Percentiles rank a stretch among this genome's conserved stretches.
These are phyloP conservation scores for Bauhinia variegata DNA, from an alignment of 306 rosid genomes.

Conservation along the genomic window DNA sequence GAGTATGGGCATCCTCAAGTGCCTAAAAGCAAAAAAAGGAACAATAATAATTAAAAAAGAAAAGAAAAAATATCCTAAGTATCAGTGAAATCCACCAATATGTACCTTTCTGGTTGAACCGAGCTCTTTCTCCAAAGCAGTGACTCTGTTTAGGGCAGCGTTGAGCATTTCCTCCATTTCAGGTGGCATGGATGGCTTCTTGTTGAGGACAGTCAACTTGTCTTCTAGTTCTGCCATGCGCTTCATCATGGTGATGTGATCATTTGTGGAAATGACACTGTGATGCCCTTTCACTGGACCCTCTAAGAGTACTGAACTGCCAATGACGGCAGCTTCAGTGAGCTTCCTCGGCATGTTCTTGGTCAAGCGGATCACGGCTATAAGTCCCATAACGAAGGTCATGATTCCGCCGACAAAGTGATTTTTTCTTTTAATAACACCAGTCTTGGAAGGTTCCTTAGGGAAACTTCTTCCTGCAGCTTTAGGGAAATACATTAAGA, in stretches of 20 bases:
- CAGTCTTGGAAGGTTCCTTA: constrained; percentile 33
- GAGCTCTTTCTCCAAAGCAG: constrained; percentile 60
- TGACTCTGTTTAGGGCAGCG: constrained; percentile 56
- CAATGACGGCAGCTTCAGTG: constrained; percentile 51
- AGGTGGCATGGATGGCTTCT: constrained; percentile 66
- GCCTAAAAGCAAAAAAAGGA: constrained; percentile 45
- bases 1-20: constrained; percentile 61
- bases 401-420: constrained; percentile 61
- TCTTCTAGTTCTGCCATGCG: constrained; percentile 88
- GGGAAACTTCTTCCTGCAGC: constrained; percentile 46
- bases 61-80: not conserved
- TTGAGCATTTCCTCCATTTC: constrained; percentile 75
- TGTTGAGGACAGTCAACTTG: constrained; percentile 51
- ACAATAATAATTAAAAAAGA: too few species aligned
- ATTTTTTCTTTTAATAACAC: too few species aligned
- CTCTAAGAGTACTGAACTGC: constrained; percentile 48
- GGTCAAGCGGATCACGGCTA: constrained; percentile 64
- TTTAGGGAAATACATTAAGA: constrained; percentile 19
- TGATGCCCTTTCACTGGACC: constrained; percentile 43
- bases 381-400: constrained; percentile 66
- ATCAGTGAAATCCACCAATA: not conserved
- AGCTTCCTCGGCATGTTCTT: constrained; percentile 71
- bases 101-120: constrained; percentile 71
- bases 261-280: constrained; percentile 42
- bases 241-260: constrained; percentile 67